Conservation (phyloP, 768 basidiomycete genomes). For the Naganishia randhawae region DNA sequence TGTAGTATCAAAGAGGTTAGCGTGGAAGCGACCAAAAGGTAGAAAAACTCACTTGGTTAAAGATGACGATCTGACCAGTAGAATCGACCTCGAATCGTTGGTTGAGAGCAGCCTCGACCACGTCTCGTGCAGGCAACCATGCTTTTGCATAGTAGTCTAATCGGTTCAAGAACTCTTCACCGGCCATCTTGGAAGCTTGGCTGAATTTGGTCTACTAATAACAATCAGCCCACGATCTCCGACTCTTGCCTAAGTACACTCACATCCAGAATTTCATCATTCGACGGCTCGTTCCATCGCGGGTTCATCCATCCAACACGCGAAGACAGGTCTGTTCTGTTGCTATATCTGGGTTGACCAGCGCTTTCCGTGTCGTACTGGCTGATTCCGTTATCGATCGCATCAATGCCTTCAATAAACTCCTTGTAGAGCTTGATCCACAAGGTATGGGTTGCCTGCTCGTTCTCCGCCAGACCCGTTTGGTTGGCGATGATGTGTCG, state of each 20-base stretch:
- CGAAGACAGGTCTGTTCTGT: constrained; percentile 74
- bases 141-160: constrained; percentile 78
- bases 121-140: constrained; percentile 85
- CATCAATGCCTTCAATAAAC: constrained; percentile 83
- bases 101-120: constrained; percentile 63
- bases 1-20: not conserved
- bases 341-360: constrained; percentile 59
- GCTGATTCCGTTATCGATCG: constrained; percentile 86
- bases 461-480: constrained; percentile 56
- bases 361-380: constrained; percentile 68
- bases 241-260: constrained; percentile 41
- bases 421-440: constrained; percentile 91
- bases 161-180: constrained; percentile 74
- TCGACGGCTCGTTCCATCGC: constrained; percentile 78
- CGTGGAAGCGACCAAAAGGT: constrained; percentile 6
- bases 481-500: constrained; percentile 72
- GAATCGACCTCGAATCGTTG: constrained; percentile 63
- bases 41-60: constrained; percentile 60
- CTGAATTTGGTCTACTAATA: constrained; percentile 63
- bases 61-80: constrained; percentile 71
- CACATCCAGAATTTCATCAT: constrained; percentile 69
- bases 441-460: constrained; percentile 66
- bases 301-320: constrained; percentile 84
- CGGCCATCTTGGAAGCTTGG: constrained; percentile 75
- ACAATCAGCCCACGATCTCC: constrained; percentile 2